Percentiles rank a stretch among this genome's conserved stretches.
Conservation (phyloP, 139 green algal genomes). For the Tetradesmus obliquus region DNA sequence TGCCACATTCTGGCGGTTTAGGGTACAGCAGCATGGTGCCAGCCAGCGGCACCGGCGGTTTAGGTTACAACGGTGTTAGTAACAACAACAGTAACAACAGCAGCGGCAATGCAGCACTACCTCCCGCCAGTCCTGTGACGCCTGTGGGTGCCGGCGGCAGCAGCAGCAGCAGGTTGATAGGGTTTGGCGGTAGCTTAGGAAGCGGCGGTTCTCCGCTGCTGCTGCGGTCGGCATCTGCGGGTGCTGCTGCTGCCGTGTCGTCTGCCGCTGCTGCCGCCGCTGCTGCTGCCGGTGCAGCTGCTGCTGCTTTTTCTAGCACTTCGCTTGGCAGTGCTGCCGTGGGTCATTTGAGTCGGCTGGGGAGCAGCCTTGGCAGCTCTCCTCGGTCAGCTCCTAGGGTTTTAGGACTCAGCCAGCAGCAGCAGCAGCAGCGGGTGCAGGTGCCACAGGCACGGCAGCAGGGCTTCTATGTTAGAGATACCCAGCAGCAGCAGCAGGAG, state of each 20-base stretch:
- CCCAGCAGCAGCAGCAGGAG: background rate
- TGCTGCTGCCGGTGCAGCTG: background rate
- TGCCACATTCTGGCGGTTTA: background rate
- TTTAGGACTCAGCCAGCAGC: background rate
- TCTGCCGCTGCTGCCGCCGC: background rate
- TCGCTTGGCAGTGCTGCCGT: background rate
- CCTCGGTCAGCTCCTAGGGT: background rate
- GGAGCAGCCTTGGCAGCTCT: background rate
- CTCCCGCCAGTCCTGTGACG: constrained; percentile 21
- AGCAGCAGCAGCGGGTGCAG: background rate
- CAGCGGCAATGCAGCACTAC: background rate
- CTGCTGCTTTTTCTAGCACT: background rate
- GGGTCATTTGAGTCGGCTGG: background rate
- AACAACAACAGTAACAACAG: background rate
- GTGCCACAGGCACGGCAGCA: constrained; percentile 16
- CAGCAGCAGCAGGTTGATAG: constrained; percentile 10
- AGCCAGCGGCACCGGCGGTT: background rate
- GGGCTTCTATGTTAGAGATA: constrained; percentile 23
- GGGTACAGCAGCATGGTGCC: constrained; percentile 10
- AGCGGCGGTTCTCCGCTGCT: background rate
- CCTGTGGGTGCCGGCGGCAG: background rate
- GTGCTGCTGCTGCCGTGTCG: background rate
- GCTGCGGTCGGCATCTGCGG: constrained; percentile 4
- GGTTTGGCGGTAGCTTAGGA: background rate
- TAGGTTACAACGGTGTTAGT: background rate